Conservation (phyloP, 257 asterid genomes). For the Forsythia viridissima region DNA sequence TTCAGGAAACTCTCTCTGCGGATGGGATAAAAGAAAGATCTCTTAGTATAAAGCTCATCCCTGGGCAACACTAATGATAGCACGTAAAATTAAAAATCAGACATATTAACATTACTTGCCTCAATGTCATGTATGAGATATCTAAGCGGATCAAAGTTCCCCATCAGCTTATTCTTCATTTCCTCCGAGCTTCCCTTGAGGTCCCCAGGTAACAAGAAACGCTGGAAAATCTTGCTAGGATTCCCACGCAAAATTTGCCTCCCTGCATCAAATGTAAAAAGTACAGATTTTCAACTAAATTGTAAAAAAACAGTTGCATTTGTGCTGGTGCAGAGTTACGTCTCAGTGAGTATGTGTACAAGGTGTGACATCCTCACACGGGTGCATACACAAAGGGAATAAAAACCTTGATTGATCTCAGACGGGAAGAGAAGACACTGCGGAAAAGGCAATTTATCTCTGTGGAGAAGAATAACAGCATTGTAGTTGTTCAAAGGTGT, state of each 20-base stretch:
- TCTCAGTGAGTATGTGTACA: not conserved
- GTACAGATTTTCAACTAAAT: not conserved
- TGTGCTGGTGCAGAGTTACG: not conserved
- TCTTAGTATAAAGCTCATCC: slow-evolving; percentile 6
- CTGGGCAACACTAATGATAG: not conserved
- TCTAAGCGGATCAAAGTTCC: slow-evolving; percentile 80
- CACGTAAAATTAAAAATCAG: not conserved
- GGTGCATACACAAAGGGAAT: not conserved
- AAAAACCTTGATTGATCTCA: slow-evolving; percentile 69
- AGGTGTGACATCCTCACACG: not conserved
- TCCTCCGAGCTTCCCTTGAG: slow-evolving; percentile 49
- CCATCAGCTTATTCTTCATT: slow-evolving; percentile 72
- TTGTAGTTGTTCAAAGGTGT: slow-evolving; percentile 90
- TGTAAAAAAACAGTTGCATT: not conserved
- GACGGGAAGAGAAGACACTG: slow-evolving; percentile 83
- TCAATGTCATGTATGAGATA: slow-evolving; percentile 64
- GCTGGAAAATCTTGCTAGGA: slow-evolving; percentile 71
- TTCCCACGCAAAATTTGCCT: slow-evolving; percentile 61
- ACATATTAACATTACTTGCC: slow-evolving; percentile 44
- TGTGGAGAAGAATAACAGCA: slow-evolving; percentile 86
- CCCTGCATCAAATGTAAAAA: slow-evolving; percentile 41
- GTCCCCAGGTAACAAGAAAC: slow-evolving; percentile 56
- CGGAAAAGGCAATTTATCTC: slow-evolving; percentile 83
- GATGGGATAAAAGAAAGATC: slow-evolving; percentile 7
- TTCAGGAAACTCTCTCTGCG: slow-evolving; percentile 75